Base-by-base conservation (phyloP, 306 rosid genomes). In the Astragalus membranaceus region DNA sequence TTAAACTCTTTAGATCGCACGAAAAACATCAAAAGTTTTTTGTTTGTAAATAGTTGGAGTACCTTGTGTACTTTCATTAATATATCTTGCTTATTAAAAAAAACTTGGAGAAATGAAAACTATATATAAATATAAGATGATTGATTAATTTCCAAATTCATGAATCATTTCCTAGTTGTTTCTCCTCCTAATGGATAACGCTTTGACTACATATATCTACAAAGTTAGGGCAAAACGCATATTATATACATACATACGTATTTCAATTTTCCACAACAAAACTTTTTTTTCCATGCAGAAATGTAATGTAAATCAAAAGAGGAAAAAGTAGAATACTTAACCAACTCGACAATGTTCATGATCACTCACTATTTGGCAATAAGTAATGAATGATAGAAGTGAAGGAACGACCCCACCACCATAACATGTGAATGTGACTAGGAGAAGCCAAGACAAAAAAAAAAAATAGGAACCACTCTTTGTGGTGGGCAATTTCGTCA, bases 321-420 rank as follows among this genome's bases (percentile, higher is more conserved):
- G n/a, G 0, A 16, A 12, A 57, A 65, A 8, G 6, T 55, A 36
- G 37, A 37, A 10, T 15, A 7, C 72, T 15, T 57, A 51, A 5
- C 67, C 43, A 35, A 70, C 7, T 71, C 52, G 81, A 8, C n/a
- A 51, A 76, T 15, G 68, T 56, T n/a, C 39, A 55, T 26, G 37
- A 4, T 33, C 17, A 48, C 32, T 33, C 17, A 48, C 32, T 3
- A n/a, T 6, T 41, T 10, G 67, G 36, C 75, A 69, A 42, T 44
- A 33, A 33, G 56, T 48, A 65, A 10, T 57, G 66, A 66, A 50
- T 54, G 65, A 70, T 55, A 29, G 8, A 48, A 35, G 10, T 26
- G 51, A 88, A 79, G 88, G 11, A 85, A 75, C n/a, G n/a, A n/a
- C 73, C 72, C 79, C 82, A 73, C 82, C 79, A 77, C 51, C 9